Base-by-base conservation (phyloP, 2,329 filamentous ascomycete species). In the Trichoderma hamatum region DNA sequence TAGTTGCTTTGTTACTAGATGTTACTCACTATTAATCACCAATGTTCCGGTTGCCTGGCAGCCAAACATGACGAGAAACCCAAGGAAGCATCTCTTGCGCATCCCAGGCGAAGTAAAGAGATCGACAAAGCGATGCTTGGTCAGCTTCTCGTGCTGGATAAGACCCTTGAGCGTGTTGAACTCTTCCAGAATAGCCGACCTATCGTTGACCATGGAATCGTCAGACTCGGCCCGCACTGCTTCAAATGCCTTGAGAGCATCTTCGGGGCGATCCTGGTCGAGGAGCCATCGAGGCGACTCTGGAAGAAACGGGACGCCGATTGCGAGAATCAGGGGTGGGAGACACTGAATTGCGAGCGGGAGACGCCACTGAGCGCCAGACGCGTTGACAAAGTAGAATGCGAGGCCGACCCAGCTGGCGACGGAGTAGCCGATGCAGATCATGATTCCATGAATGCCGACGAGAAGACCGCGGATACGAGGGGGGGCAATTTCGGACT, bases 371-470 rank as follows among this genome's bases (percentile, higher is more conserved):
- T 64, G 61, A 10, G 51, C 51, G 11, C 46, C 61, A 26, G 61
- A 54, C 3, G 46, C 51, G 14, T 64, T 64, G 43, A 52, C 61
- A 54, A 64, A 64, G 5, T 54, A 64, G 32, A 64, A 52, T 3
- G 28, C 61, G 19, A 52, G 24, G 51, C 46, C 61, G 51, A 54
- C 51, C 46, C 51, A 64, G 14, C 30, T 30, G 10, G 61, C 61
- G 24, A 54, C 46, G 16, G 51, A 49, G 24, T 64, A 64, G 26
- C 61, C 61, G 21, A 54, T 39, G 14, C 46, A 52, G 16, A 64
- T 54, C 61, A 64, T 64, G 61, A 64, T 46, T 26, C 61, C 61
- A 30, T 64, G 61, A 14, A 54, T 52, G n/a, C 61, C 61, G 28
- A 64, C 61, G 5, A 64, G 51, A 36, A 52, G 61, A 11, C 61